Evolutionary conservation across 169 alveolate species (phyloP).

Genomic region (Plasmodium yoelii): DNA sequence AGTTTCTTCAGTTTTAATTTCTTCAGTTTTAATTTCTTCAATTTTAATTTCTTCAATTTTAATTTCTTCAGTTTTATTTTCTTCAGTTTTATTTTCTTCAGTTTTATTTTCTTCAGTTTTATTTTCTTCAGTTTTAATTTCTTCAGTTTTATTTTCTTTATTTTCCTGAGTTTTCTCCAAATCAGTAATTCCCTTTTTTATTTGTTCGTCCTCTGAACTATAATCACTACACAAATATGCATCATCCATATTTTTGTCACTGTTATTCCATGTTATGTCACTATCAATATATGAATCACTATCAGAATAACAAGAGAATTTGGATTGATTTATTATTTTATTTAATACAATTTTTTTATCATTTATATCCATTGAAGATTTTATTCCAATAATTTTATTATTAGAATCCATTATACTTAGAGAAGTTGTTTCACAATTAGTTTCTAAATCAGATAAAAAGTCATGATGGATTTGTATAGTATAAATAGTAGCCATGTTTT

Average conservation of each 20-base stretch:
- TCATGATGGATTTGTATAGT: slow-evolving; percentile 64
- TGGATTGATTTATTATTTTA: slow-evolving; percentile 53
- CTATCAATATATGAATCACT: slow-evolving; percentile 76
- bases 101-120: background rate
- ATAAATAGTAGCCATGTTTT: slow-evolving; percentile 19
- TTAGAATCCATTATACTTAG: slow-evolving; percentile 15
- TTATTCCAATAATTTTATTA: slow-evolving; percentile 44
- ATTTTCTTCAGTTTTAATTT: background rate
- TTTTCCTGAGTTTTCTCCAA: background rate
- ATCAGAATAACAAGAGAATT: slow-evolving; percentile 73
- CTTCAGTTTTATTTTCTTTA: background rate
- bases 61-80: no score
- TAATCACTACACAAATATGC: slow-evolving; percentile 4
- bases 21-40: slow-evolving; percentile 1
- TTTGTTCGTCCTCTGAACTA: background rate
- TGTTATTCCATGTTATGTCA: slow-evolving; percentile 69
- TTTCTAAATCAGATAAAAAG: slow-evolving; percentile 11
- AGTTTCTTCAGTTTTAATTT: background rate
- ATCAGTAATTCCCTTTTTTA: background rate
- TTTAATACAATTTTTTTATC: slow-evolving; percentile 22
- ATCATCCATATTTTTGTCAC: background rate
- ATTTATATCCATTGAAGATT: background rate
- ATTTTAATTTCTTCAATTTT: background rate
- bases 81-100: background rate
- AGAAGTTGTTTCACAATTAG: background rate